These are phyloP conservation scores for Ophiocordyceps polyrhachis-furcata DNA, from an alignment of 2,329 filamentous ascomycete genomes.

Conservation along the genomic window DNA sequence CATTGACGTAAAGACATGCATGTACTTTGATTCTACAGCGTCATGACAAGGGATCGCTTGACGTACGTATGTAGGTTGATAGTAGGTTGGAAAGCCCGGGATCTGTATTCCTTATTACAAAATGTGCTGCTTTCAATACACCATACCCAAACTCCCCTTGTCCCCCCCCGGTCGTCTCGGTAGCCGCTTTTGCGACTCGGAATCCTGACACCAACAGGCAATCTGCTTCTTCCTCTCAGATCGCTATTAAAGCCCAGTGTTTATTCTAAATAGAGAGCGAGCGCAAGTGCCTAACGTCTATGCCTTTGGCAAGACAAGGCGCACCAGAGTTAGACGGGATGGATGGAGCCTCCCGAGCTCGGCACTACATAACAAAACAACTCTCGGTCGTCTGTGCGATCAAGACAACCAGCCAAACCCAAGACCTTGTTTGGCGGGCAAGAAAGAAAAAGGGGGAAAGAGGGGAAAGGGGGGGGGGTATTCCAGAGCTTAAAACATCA, in stretches of 20 bases:
- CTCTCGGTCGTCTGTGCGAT: neutral
- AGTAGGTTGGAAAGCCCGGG: too few relatives aligned
- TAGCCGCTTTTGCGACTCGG: neutral
- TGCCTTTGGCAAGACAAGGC: neutral
- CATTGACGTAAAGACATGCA: too few relatives aligned
- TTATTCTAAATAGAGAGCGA: neutral
- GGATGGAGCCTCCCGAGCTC: neutral
- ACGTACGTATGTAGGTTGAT: too few relatives aligned
- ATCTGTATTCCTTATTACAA: neutral
- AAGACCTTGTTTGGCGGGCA: neutral
- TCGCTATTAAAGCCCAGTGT: neutral
- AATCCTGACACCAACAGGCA: neutral
- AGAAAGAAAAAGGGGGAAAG: neutral
- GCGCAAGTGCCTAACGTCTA: neutral
- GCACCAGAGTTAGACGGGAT: neutral
- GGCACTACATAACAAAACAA: neutral
- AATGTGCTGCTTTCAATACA: neutral
- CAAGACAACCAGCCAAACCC: neutral
- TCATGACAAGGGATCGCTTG: too few relatives aligned
- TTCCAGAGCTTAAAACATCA: constrained; percentile 6
- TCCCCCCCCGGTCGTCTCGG: neutral
- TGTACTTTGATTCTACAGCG: too few relatives aligned
- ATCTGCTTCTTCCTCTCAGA: neutral
- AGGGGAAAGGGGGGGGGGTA: neutral
- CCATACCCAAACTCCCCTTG: neutral